Evolutionary conservation across 495 filamentous ascomycete species (phyloP).

Genomic region (Saxophila tyrrhenica): DNA sequence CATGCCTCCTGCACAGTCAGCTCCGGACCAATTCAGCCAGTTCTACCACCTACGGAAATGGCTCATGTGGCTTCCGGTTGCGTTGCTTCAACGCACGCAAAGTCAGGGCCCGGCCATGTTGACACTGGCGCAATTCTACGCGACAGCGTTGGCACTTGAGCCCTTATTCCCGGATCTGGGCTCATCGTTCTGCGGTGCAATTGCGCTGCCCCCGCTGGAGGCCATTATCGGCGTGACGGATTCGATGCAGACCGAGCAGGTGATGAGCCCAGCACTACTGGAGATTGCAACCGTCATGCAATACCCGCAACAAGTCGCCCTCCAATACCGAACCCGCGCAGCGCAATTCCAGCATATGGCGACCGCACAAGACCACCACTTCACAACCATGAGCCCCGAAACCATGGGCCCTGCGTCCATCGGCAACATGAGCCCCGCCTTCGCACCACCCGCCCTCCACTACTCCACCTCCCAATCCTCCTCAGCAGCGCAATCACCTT

Average conservation of each 20-base stretch:
- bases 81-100: slow-evolving; percentile 46
- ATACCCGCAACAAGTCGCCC: slow-evolving; percentile 23
- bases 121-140: slow-evolving; percentile 84
- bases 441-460: slow-evolving; percentile 28
- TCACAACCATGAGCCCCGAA: slow-evolving; percentile 22
- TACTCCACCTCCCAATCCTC: slow-evolving; percentile 16
- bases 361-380: slow-evolving; percentile 15
- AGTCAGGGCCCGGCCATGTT: slow-evolving; percentile 52
- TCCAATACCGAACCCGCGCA: slow-evolving; percentile 21
- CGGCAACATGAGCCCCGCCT: slow-evolving; percentile 30
- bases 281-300: slow-evolving; percentile 27
- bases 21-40: slow-evolving; percentile 76
- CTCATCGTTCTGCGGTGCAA: slow-evolving; percentile 47
- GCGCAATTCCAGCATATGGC: slow-evolving; percentile 23
- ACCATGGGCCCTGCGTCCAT: slow-evolving; percentile 23
- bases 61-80: slow-evolving; percentile 88
- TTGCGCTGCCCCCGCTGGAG: slow-evolving; percentile 27
- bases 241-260: slow-evolving; percentile 23
- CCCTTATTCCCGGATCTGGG: slow-evolving; percentile 84
- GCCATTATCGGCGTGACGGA: slow-evolving; percentile 29
- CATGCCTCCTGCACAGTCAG: slow-evolving; percentile 57
- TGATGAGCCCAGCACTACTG: slow-evolving; percentile 19
- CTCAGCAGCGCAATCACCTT: slow-evolving; percentile 20
- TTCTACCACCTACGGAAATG: slow-evolving; percentile 76
- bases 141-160: slow-evolving; percentile 73